Conservation (phyloP, 192 early-diverging fungal species). For the Coemansia sp. region DNA sequence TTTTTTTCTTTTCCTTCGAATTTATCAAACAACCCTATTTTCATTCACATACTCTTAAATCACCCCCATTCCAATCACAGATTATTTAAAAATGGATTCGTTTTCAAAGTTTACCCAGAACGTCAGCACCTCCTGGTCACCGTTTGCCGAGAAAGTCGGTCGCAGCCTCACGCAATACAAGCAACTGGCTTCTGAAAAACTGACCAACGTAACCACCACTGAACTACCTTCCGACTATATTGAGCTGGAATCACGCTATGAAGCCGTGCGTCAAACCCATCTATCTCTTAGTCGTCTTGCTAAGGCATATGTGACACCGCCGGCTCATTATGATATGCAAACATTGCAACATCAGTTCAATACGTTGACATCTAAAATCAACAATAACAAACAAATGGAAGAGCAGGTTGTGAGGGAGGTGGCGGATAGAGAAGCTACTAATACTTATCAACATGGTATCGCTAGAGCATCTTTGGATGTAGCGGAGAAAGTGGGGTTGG, state of each 20-base stretch:
- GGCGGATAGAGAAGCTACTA: slow-evolving; percentile 35
- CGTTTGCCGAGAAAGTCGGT: slow-evolving; percentile 52
- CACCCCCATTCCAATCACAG: neutral
- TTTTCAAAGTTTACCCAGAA: slow-evolving; percentile 55
- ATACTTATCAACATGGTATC: slow-evolving; percentile 76
- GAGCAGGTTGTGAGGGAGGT: slow-evolving; percentile 34
- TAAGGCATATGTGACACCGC: slow-evolving; percentile 72
- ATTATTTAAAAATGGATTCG: slow-evolving; percentile 37
- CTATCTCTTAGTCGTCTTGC: slow-evolving; percentile 72
- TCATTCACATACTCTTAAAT: neutral
- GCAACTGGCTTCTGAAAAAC: slow-evolving; percentile 86
- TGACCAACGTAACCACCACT: slow-evolving; percentile 79
- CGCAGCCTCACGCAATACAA: slow-evolving; percentile 57
- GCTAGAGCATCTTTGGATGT: slow-evolving; percentile 67
- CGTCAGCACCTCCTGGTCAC: slow-evolving; percentile 52
- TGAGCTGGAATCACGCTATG: slow-evolving; percentile 73
- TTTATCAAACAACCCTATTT: neutral
- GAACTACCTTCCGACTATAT: slow-evolving; percentile 93
- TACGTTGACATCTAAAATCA: slow-evolving; percentile 49
- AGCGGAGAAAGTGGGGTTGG: slow-evolving; percentile 68
- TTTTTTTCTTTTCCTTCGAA: neutral
- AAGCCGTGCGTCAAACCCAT: slow-evolving; percentile 25
- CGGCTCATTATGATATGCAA: slow-evolving; percentile 70
- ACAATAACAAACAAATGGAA: slow-evolving; percentile 59
- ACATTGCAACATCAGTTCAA: slow-evolving; percentile 68